These are phyloP conservation scores for Kappamyces sp. DNA, from an alignment of 192 early-diverging fungal species.

Conservation along the genomic window DNA sequence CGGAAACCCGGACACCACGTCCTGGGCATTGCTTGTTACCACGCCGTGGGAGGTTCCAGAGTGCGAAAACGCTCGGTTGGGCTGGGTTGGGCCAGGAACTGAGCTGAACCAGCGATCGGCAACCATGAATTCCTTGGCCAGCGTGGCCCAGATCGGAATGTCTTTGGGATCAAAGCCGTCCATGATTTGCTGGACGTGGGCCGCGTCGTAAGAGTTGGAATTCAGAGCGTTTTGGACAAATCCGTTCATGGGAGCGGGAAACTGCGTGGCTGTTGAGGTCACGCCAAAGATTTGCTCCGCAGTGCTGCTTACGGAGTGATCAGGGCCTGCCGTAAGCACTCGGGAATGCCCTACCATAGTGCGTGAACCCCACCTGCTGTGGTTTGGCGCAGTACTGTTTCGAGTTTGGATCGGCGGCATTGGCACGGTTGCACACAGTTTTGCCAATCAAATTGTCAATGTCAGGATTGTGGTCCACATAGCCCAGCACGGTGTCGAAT, in stretches of 20 bases:
- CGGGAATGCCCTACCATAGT: background rate
- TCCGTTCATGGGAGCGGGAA: slow-evolving; percentile 22
- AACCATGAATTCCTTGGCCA: slow-evolving; percentile 20
- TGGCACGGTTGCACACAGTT: slow-evolving; percentile 8
- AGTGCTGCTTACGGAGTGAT: slow-evolving; percentile 1
- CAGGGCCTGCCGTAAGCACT: background rate
- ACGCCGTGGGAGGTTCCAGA: slow-evolving; percentile 24
- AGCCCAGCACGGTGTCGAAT: slow-evolving; percentile 9
- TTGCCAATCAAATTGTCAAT: slow-evolving; percentile 8
- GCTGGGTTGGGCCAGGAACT: slow-evolving; percentile 25
- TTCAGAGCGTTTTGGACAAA: slow-evolving; percentile 15
- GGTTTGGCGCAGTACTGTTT: background rate
- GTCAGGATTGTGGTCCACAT: slow-evolving; percentile 12
- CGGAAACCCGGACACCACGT: slow-evolving; percentile 18
- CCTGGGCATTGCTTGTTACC: slow-evolving; percentile 13
- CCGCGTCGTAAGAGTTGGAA: background rate
- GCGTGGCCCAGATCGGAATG: slow-evolving; percentile 17
- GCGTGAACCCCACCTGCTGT: background rate
- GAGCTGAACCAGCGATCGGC: slow-evolving; percentile 21
- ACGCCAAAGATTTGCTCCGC: slow-evolving; percentile 4
- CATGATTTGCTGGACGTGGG: slow-evolving; percentile 7
- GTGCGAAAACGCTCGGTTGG: slow-evolving; percentile 24
- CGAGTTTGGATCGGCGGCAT: background rate
- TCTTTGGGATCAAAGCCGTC: slow-evolving; percentile 18
- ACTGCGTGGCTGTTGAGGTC: background rate